These are phyloP conservation scores for Salicornia ramosissima DNA, from an alignment of 148 eudicot species.

Conservation along the genomic window DNA sequence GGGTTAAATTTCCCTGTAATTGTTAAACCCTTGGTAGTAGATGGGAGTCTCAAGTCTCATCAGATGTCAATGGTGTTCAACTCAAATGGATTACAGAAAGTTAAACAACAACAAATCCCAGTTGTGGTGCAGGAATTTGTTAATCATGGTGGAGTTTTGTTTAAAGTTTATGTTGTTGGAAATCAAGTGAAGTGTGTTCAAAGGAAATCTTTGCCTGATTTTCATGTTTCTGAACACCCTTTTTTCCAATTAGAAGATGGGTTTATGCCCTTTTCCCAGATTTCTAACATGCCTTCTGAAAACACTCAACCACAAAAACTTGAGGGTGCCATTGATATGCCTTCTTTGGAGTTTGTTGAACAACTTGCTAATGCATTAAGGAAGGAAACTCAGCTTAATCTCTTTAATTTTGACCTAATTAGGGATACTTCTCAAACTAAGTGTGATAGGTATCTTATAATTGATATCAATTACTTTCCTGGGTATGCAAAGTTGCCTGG, in stretches of 20 bases:
- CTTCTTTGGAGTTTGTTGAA: constrained; percentile 39
- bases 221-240: constrained; percentile 14
- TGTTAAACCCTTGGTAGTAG: constrained; percentile 47
- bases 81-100: constrained; percentile 33
- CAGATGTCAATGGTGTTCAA: constrained; percentile 48
- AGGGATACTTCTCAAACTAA: constrained; percentile 31
- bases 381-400: constrained; percentile 35
- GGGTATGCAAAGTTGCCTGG: constrained; percentile 65
- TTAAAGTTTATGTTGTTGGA: constrained; percentile 72
- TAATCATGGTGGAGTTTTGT: constrained; percentile 63
- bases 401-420: constrained; percentile 78
- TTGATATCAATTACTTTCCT: constrained; percentile 86
- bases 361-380: constrained; percentile 40
- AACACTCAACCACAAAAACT: constrained; percentile 9
- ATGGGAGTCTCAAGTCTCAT: constrained; percentile 44
- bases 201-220: constrained; percentile 54
- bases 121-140: constrained; percentile 65
- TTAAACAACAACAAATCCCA: constrained; percentile 25
- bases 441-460: constrained; percentile 40
- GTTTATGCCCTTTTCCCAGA: constrained; percentile 42
- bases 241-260: constrained; percentile 21
- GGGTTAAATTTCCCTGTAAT: constrained; percentile 38
- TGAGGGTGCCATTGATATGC: constrained; percentile 32
- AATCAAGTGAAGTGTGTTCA: constrained; percentile 47
- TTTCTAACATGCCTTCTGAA: constrained; percentile 38